Conservation (phyloP, 2,329 filamentous ascomycete species). For the Fusarium sororula region DNA sequence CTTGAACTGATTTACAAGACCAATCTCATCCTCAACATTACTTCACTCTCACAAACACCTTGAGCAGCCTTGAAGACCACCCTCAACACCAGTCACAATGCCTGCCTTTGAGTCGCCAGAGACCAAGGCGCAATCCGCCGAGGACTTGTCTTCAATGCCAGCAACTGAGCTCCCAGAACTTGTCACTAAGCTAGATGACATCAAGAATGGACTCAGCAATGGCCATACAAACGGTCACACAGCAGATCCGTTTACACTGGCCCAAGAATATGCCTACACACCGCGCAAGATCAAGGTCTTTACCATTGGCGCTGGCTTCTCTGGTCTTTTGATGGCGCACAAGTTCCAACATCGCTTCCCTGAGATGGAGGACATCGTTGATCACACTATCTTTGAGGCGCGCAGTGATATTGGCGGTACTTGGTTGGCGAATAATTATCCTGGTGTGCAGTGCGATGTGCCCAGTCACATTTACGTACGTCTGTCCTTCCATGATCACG, state of each 20-base stretch:
- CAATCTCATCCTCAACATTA: neutral
- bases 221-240: neutral
- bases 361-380: constrained; percentile 39
- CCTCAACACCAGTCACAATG: neutral
- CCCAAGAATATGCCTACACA: constrained; percentile 41
- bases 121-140: neutral
- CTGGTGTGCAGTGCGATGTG: constrained; percentile 36
- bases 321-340: constrained; percentile 47
- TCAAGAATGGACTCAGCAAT: neutral
- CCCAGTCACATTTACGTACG: constrained; percentile 33
- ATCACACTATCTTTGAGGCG: constrained; percentile 46
- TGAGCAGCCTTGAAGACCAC: neutral
- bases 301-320: constrained; percentile 48
- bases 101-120: constrained; percentile 28
- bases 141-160: constrained; percentile 3
- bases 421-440: constrained; percentile 46
- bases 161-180: constrained; percentile 35
- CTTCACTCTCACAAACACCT: neutral
- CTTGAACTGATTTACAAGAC: neutral
- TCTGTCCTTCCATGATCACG: neutral
- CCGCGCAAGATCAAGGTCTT: constrained; percentile 46
- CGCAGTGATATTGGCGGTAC: constrained; percentile 46
- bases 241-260: constrained; percentile 43
- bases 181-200: neutral
- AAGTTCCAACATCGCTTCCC: constrained; percentile 49